Base-by-base conservation (phyloP, 1,139 yeast genomes). In the Geotrichum cucujoidarum region DNA sequence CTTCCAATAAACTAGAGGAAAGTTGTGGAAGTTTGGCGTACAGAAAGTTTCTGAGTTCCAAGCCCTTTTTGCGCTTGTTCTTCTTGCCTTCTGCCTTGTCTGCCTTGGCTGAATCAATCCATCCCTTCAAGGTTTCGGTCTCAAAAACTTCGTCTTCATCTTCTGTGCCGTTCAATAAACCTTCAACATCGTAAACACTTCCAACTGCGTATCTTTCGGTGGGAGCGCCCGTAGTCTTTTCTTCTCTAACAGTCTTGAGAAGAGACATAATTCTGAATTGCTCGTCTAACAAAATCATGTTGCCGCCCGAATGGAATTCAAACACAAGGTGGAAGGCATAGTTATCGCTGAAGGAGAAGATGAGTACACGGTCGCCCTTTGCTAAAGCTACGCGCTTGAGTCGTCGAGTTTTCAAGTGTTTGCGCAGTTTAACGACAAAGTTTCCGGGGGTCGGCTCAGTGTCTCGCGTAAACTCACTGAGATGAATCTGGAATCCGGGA, bases 271-370 rank as follows among this genome's bases (percentile, higher is more conserved):
- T 89, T 60, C 77, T 81, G 55, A 72, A 67, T 27, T 82, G 75
- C 32, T 79, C 76, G 62, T 90, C 95, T 55, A 90, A 71, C 21
- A 92, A 71, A 27, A 92, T 70, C 51, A 92, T 78, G 61, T 92
- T 92, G 32, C 98, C 98, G 1, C 96, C 96, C 61, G 96, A 87
- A 69, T 89, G 90, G 59, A 92, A 90, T 62, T 92, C 98, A 52
- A 92, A 68, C 0, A 87, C 95, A 56, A 90, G 70, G 60, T 85
- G 83, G 64, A 70, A 86, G 48, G 79, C 63, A 6, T 95, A 94
- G 24, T 66, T 70, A 57, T 87, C 95, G 46, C 89, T 79, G 65
- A 92, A 90, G 51, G 86, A 80, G 44, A 92, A 64, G 0, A 88
- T 95, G 47, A 87, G 70, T 18, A 88, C 78, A 62, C 98, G 75